Conservation (phyloP, 371 early-diverging fungal genomes). For the Choanephora cucurbitarum region DNA sequence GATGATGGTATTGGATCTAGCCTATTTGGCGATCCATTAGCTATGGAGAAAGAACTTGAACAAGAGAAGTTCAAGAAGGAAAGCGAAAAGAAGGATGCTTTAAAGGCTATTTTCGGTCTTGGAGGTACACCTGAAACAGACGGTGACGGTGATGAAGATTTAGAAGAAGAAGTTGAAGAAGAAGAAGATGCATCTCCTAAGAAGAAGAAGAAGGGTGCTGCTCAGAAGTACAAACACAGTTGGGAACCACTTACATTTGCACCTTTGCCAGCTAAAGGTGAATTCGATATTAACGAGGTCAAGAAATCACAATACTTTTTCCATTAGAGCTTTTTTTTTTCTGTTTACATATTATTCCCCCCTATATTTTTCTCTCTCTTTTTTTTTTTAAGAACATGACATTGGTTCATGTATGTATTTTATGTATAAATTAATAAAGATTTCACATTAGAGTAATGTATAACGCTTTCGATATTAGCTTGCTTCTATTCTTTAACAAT, state of each 20-base stretch:
- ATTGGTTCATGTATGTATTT: background rate
- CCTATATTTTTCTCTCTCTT: background rate
- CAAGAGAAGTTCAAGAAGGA: conserved; percentile 30
- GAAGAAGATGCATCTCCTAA: conserved; percentile 21
- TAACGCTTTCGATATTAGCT: too few relatives aligned
- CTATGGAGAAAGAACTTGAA: conserved; percentile 20
- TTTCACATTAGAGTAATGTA: background rate
- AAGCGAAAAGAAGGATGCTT: conserved; percentile 33
- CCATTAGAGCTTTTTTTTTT: conserved; percentile 38
- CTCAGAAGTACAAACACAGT: conserved; percentile 43
- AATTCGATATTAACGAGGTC: conserved; percentile 83
- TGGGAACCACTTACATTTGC: conserved; percentile 78
- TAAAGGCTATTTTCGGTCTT: conserved; percentile 38
- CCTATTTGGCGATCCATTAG: conserved; percentile 13
- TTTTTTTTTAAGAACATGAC: background rate
- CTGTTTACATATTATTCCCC: background rate
- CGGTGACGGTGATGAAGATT: conserved; percentile 15
- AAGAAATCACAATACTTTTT: conserved; percentile 90
- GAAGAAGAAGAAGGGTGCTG: conserved; percentile 5
- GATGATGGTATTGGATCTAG: conserved; percentile 5
- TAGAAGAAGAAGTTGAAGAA: conserved; percentile 15
- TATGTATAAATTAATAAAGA: background rate
- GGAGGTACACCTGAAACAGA: conserved; percentile 18
- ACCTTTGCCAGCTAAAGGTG: conserved; percentile 80
- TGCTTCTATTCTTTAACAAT: too few relatives aligned